These are phyloP conservation scores for Actinomucor elegans DNA, from an alignment of 371 early-diverging fungal species.

Conservation along the genomic window DNA sequence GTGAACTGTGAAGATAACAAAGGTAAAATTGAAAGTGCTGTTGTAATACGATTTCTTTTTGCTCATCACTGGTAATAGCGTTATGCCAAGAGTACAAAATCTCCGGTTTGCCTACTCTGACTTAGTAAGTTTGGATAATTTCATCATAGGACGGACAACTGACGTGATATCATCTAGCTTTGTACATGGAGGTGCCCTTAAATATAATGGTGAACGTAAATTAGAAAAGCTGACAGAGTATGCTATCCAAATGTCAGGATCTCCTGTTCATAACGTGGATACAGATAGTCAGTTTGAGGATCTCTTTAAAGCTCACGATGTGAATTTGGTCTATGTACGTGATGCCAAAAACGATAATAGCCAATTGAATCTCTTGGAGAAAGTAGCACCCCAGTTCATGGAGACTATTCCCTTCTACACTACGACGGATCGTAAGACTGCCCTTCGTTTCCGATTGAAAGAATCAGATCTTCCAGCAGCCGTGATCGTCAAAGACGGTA, in stretches of 20 bases:
- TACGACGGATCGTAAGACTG: constrained; percentile 16
- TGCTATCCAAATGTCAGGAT: constrained; percentile 30
- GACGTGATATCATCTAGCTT: constrained; percentile 9
- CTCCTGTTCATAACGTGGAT: constrained; percentile 12
- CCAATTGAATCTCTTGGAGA: constrained; percentile 1
- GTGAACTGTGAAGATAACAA: constrained; percentile 76
- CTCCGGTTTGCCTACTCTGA: constrained; percentile 81
- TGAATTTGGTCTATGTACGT: constrained; percentile 22
- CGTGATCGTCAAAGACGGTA: constrained; percentile 23
- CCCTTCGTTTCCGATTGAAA: constrained; percentile 3
- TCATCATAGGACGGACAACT: not conserved
- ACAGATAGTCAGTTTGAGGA: constrained; percentile 2
- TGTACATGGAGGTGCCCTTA: constrained; percentile 44
- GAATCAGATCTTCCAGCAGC: constrained; percentile 6
- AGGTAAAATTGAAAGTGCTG: constrained; percentile 37
- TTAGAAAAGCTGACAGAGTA: constrained; percentile 47
- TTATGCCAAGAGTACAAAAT: constrained; percentile 60
- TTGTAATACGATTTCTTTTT: too few species aligned
- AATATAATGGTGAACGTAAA: constrained; percentile 53
- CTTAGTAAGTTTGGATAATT: constrained; percentile 38
- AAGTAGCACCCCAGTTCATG: constrained; percentile 21
- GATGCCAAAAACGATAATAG: not conserved
- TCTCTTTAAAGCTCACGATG: constrained; percentile 12
- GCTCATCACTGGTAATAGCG: too few species aligned
- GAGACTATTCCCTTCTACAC: constrained; percentile 24